Conservation (phyloP, 768 basidiomycete species). For the Phanerochaete carnosa region DNA sequence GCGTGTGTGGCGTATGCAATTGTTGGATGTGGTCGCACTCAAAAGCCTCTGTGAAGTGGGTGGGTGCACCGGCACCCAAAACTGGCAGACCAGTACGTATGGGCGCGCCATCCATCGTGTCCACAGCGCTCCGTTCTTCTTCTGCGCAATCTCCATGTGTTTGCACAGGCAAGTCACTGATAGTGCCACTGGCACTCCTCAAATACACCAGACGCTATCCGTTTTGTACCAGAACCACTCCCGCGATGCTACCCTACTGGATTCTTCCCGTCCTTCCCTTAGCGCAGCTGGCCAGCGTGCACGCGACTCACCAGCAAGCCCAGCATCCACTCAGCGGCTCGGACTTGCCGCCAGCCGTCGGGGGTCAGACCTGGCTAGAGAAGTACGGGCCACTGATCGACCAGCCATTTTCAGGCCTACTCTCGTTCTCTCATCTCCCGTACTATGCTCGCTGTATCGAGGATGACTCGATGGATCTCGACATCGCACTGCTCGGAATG, state of each 20-base stretch:
- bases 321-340: neutral
- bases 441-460: conserved; percentile 73
- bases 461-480: conserved; percentile 48
- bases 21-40: neutral
- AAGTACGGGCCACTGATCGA: conserved; percentile 79
- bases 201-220: neutral
- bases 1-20: neutral
- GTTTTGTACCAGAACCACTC: neutral
- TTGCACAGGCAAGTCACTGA: neutral
- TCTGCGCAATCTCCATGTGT: neutral
- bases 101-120: too few relatives aligned
- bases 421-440: conserved; percentile 80
- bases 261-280: neutral
- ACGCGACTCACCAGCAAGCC: neutral
- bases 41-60: neutral
- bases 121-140: neutral
- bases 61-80: neutral
- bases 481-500: conserved; percentile 79
- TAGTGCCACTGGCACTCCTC: neutral
- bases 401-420: conserved; percentile 73
- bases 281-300: neutral
- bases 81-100: neutral
- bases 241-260: neutral
- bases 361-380: conserved; percentile 48
- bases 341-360: neutral